Percentiles rank a stretch among this genome's conserved stretches.
Conservation (phyloP, 208 protist species). For the Endotrypanum monterogeii region DNA sequence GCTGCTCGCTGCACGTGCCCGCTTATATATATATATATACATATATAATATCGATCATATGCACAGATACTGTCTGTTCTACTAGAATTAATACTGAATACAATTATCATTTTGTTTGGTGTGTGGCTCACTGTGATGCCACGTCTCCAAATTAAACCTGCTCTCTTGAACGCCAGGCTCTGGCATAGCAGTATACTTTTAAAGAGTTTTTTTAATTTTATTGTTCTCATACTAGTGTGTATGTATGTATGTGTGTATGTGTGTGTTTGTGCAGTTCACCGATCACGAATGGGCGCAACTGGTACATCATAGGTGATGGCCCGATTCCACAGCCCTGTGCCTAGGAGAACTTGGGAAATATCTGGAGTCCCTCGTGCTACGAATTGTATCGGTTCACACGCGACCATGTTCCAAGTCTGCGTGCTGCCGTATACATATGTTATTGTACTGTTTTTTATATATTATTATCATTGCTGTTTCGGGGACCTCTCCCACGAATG, state of each 20-base stretch:
- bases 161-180: neutral
- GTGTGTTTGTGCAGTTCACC: neutral
- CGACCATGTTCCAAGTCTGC: neutral
- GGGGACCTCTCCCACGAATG: no score
- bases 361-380: neutral
- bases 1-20: no score
- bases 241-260: neutral
- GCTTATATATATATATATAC: no score
- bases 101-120: neutral
- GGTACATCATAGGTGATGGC: neutral
- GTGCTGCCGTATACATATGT: neutral
- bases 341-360: neutral
- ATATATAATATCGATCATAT: no score
- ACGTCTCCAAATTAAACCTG: neutral
- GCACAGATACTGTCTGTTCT: no score
- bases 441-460: no score
- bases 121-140: neutral
- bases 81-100: no score
- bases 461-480: no score
- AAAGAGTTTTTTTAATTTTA: neutral
- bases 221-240: neutral
- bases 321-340: neutral
- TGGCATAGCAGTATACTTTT: no score
- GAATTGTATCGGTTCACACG: neutral
- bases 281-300: neutral